Evolutionary conservation across 108 stramenopile genomes (phyloP), one percentile per base, ranked within the genome.

Genomic region (Skeletonema grethae): DNA sequence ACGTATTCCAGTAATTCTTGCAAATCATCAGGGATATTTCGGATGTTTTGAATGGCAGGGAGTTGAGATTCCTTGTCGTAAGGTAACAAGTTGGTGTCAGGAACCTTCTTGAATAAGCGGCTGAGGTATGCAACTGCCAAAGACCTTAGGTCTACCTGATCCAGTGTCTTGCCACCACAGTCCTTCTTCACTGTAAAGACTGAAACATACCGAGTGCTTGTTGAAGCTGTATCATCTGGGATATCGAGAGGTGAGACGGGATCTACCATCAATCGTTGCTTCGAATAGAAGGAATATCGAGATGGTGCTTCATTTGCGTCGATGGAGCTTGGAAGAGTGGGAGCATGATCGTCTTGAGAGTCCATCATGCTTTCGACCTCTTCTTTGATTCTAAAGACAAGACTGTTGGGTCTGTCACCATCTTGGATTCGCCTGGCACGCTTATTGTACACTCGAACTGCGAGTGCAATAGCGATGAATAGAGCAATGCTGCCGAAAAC

Each of bases 181-280:
- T 80, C 79, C 57, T 80, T 80, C 57, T 80, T 80, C 4, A 80
- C 79, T 10, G 79, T 80, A 28, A 80, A 80, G 29, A 80, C 72
- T 11, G 79, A 80, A 20, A 80, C 60, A 60, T 73, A 80, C 20
- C 79, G 61, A 4, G 61, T 66, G 25, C 64, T 58, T 5, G 59
- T 39, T 13, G 35, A 16, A 8, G 4, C 18, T 22, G 61, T 35
- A 13, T 45, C 67, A 28, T 22, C 28, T 35, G 72, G 67, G 9
- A 46, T 71, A 29, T 80, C 79, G 11, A 80, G 65, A 3, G 79
- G 79, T n/a, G 72, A 73, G 25, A 68, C 43, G n/a, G 45, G 35
- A 8, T 36, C 60, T 0, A 11, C 22, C 15, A 22, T 20, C 8
- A 53, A n/a, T 9, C 16, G 20, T 7, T 53, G 50, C 22, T 24